Evolutionary conservation across 2,329 filamentous ascomycete species (phyloP), one percentile per base, ranked within the genome.

Genomic region (Colletotrichum sp.): DNA sequence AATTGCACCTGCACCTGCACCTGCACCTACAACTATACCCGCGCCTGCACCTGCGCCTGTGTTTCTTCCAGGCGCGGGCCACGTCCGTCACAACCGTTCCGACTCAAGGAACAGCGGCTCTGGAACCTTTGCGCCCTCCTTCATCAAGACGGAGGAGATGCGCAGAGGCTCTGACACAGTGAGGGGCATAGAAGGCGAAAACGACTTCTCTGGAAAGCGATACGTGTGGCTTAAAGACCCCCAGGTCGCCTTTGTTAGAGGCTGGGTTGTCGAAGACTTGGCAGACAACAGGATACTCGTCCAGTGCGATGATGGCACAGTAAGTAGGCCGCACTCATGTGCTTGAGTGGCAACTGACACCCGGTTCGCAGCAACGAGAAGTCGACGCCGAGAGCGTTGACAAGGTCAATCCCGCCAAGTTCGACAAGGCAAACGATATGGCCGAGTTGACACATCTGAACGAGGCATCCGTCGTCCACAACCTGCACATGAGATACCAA

Each of bases 351-450:
- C 32, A 64, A 76, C 78, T 82, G 59, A 83, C 78, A 59, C 55
- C 70, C 36, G 22, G 11, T 5, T 12, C 72, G 32, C 79, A 97
- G 93, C 95, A 98, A 92, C 93, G 95, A 79, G 94, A 98, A 82
- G 93, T 97, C 67, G 93, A 96, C 79, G 87, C 91, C 68, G 96
- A 98, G 80, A 94, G 93, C 80, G 96, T 98, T 79, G 98, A 99
- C 89, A 98, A 98, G 86, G 98, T 99, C 88, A 99, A 99, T 86
- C 97, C 97, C 63, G 96, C 96, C 82, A 99, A 99, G 84, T 99
- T 99, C 87, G 97, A 99, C 90, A 99, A 98, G 86, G 96, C 96
- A 78, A 96, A 98, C 87, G 98, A 99, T 85, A 99, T 99, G 97
- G 97, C 98, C 28, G 97, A 99, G 84, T 90, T 99, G 82, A 99